Evolutionary conservation across 495 filamentous ascomycete species (phyloP).

Genomic region (Aspergillus funiculosus): DNA sequence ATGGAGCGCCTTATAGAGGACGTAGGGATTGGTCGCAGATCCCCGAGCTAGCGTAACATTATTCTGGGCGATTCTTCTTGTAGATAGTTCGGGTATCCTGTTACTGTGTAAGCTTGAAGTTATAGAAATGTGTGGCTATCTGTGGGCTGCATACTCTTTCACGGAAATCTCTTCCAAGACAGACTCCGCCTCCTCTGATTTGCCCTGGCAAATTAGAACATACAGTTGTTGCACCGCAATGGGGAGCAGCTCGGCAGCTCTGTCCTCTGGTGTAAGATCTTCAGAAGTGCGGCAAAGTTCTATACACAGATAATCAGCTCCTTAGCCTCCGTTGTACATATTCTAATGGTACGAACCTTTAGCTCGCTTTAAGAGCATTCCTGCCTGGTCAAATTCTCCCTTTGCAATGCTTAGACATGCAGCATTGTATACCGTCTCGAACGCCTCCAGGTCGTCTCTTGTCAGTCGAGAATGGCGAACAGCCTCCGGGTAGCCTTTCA

Average conservation of each 20-base stretch:
- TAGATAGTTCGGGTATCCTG: conserved; percentile 74
- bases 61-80: conserved; percentile 69
- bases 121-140: background rate
- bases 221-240: conserved; percentile 85
- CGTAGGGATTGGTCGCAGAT: conserved; percentile 64
- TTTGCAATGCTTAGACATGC: conserved; percentile 81
- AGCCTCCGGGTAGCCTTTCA: conserved; percentile 57
- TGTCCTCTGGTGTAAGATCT: conserved; percentile 78
- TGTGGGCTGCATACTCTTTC: conserved; percentile 55
- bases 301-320: conserved; percentile 24
- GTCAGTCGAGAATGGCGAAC: conserved; percentile 52
- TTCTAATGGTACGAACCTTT: conserved; percentile 44
- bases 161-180: conserved; percentile 59
- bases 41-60: conserved; percentile 62
- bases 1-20: conserved; percentile 63
- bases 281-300: conserved; percentile 80
- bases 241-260: conserved; percentile 72
- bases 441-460: conserved; percentile 78
- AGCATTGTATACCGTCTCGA: conserved; percentile 90
- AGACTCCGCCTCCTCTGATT: conserved; percentile 63
- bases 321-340: background rate
- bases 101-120: conserved; percentile 17
- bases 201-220: conserved; percentile 66
- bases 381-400: conserved; percentile 67
- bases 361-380: conserved; percentile 75